These are phyloP conservation scores for Petasospora fabianii DNA, from an alignment of 1,139 yeast species.

Conservation along the genomic window DNA sequence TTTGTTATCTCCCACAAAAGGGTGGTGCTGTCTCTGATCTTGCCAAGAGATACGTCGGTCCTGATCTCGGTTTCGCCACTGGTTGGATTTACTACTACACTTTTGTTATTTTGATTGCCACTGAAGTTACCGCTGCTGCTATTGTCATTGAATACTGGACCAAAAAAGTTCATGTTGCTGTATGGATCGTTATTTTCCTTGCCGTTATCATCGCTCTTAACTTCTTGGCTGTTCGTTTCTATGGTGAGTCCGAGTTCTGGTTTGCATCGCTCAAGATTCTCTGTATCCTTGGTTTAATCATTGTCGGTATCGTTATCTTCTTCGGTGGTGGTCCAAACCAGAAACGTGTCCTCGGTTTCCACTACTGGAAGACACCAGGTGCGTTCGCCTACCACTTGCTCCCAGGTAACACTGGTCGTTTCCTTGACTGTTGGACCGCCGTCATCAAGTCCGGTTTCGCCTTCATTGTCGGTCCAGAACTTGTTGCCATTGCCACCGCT, in stretches of 20 bases:
- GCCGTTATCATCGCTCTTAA: slow-evolving; percentile 58
- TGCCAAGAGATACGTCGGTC: slow-evolving; percentile 55
- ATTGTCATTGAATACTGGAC: slow-evolving; percentile 77
- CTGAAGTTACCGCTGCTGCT: slow-evolving; percentile 76
- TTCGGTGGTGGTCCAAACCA: slow-evolving; percentile 82
- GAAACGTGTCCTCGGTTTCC: slow-evolving; percentile 61
- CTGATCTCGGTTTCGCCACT: slow-evolving; percentile 70
- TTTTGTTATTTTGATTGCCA: slow-evolving; percentile 71
- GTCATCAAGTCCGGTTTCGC: slow-evolving; percentile 34
- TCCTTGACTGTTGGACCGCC: slow-evolving; percentile 46
- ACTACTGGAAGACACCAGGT: slow-evolving; percentile 57
- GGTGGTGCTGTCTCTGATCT: slow-evolving; percentile 51
- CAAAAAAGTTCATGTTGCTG: slow-evolving; percentile 61
- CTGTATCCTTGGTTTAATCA: slow-evolving; percentile 63
- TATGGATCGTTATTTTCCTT: slow-evolving; percentile 59
- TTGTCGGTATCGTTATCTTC: slow-evolving; percentile 74
- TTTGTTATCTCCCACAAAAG: slow-evolving; percentile 47
- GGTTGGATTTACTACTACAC: slow-evolving; percentile 78
- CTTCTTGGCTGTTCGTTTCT: slow-evolving; percentile 63
- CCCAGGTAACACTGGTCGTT: slow-evolving; percentile 59
- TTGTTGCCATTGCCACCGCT: slow-evolving; percentile 69
- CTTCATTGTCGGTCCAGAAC: slow-evolving; percentile 59
- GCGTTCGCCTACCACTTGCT: slow-evolving; percentile 52
- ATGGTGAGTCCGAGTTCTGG: slow-evolving; percentile 83
- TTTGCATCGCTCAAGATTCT: slow-evolving; percentile 67